Base-by-base conservation (phyloP, 2,329 filamentous ascomycete genomes). In the Trichoderma brevicompactum region DNA sequence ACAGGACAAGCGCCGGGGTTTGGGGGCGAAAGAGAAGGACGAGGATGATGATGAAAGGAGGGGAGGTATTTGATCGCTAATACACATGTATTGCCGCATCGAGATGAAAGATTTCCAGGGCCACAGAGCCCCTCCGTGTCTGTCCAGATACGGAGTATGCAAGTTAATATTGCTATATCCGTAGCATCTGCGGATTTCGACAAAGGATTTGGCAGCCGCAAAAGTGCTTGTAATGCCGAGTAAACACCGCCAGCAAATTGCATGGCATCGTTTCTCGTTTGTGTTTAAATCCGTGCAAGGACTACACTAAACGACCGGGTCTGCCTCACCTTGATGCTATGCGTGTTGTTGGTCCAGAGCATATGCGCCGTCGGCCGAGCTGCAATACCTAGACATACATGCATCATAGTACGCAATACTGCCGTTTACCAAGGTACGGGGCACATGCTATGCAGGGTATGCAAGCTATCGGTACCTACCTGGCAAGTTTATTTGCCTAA, bases 401-500 rank as follows among this genome's bases (percentile, higher is more conserved):
- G 10, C 50, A 53, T n/a, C 50, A 53, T 19, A 19, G 34, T n/a
- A n/a, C n/a, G n/a, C n/a, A n/a, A n/a, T n/a, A n/a, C n/a, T n/a
- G n/a, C n/a, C n/a, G n/a, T 44, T 19, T 34, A 40, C 38, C 34
- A 7, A 53, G 50, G 34, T 17, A 53, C 50, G 23, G 50, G 44
- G 34, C 19, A 49, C 44, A 60, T 49, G 46, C 34, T 36, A 43
- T 15, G 32, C 40, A 44, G 13, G 32, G 34, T 34, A 40, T 60
- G 56, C 44, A 60, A 60, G 56, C 12, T 60, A 49, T 60, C 56
- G 56, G n/a, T 38, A 15, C 32, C 17, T 48, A 49, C 55, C 43
- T 44, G 9, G 55, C 44, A 44, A 23, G 36, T 32, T 19, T 38
- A 41, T 61, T 46, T 32, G 46, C 46, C 36, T 60, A 15, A 60